Evolutionary conservation across 139 green algal species (phyloP).

Genomic region (Klebsormidium nitens): DNA sequence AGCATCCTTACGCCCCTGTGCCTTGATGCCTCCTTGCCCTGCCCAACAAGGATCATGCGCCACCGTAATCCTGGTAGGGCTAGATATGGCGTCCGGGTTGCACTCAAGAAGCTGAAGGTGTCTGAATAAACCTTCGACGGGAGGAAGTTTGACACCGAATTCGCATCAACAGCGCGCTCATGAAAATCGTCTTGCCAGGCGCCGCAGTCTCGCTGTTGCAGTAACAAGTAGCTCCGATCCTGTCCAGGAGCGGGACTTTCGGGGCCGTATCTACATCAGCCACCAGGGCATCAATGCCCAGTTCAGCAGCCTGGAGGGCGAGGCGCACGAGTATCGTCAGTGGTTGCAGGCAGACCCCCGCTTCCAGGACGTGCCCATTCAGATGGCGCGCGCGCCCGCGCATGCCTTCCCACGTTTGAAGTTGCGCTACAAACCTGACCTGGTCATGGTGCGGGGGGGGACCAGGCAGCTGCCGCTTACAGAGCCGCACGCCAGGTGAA

Average conservation of each 20-base stretch:
- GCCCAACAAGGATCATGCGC: too few species aligned
- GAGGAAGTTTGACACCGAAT: background rate
- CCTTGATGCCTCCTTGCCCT: constrained; percentile 4
- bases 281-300: constrained; percentile 95
- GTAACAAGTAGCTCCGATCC: background rate
- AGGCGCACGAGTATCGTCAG: constrained; percentile 28
- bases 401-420: constrained; percentile 35
- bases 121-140: background rate
- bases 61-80: background rate
- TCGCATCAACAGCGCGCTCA: background rate
- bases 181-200: background rate
- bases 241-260: constrained; percentile 52
- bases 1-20: background rate
- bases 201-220: background rate
- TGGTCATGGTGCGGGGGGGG: constrained; percentile 35
- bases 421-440: constrained; percentile 34
- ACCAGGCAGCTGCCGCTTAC: too few species aligned
- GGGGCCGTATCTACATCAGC: constrained; percentile 92
- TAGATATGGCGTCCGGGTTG: background rate
- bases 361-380: constrained; percentile 48
- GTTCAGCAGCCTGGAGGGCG: constrained; percentile 22
- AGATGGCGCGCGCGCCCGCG: constrained; percentile 12
- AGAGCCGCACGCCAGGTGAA: too few species aligned
- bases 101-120: background rate
- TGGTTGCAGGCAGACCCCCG: constrained; percentile 43